These are phyloP conservation scores for Talinum fruticosum DNA, from an alignment of 148 eudicot species.

Conservation along the genomic window DNA sequence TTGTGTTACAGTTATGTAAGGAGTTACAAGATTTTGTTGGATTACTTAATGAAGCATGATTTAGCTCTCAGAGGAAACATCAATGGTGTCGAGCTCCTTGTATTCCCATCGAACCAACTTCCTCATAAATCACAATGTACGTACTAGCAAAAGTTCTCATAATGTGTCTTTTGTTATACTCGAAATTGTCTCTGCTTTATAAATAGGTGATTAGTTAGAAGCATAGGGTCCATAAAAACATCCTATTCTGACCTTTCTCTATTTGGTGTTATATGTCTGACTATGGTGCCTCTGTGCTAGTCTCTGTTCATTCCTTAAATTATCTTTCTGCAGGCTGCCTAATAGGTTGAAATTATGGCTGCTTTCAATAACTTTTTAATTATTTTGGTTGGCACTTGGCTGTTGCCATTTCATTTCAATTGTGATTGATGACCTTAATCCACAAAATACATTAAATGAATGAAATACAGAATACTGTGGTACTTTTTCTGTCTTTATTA, in stretches of 20 bases:
- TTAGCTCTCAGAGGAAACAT: conserved; percentile 74
- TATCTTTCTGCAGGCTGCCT: conserved; percentile 4
- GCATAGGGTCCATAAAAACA: background rate
- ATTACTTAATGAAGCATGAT: conserved; percentile 75
- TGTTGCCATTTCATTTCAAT: background rate
- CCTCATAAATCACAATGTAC: conserved; percentile 78
- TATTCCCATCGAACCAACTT: conserved; percentile 87
- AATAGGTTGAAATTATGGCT: background rate
- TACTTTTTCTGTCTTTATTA: background rate
- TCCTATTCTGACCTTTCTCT: background rate
- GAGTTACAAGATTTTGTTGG: conserved; percentile 71
- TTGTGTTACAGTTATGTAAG: conserved; percentile 62
- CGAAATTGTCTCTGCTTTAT: background rate
- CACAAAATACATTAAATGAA: background rate
- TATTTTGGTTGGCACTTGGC: too few species aligned
- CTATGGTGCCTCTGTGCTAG: background rate
- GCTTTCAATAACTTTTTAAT: background rate
- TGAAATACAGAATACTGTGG: background rate
- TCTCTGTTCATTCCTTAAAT: background rate
- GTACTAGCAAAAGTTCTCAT: conserved; percentile 18
- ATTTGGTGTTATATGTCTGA: background rate
- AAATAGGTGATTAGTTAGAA: background rate
- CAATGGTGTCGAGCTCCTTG: conserved; percentile 74
- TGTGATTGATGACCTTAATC: background rate
- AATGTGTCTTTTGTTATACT: background rate